Conservation (phyloP, 495 filamentous ascomycete genomes). For the Lasiosphaeriaceae sp. region DNA sequence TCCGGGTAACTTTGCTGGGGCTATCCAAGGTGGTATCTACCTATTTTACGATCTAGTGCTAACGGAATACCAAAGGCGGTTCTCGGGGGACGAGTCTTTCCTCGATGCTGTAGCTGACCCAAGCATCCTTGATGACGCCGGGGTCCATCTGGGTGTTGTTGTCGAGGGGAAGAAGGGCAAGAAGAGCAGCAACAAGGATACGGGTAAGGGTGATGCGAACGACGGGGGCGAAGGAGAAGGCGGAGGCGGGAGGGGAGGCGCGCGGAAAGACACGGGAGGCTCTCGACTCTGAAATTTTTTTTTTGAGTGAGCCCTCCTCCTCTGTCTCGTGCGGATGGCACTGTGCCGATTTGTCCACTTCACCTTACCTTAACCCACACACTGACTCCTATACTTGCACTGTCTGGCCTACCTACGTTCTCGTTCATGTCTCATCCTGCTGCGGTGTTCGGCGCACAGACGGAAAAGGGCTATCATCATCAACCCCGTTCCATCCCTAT, state of each 20-base stretch:
- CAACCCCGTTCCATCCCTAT: too few species aligned
- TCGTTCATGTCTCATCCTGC: too few species aligned
- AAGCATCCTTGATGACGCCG: slow-evolving; percentile 3
- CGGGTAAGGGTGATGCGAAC: too few species aligned
- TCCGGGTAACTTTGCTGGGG: too few species aligned
- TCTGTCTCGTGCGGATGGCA: neutral
- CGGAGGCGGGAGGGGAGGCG: neutral
- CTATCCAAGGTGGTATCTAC: too few species aligned
- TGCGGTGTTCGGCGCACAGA: too few species aligned
- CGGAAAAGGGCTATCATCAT: too few species aligned
- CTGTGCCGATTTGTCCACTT: neutral
- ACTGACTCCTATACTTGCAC: too few species aligned
- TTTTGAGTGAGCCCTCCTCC: too few species aligned
- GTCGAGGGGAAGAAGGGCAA: slow-evolving; percentile 19
- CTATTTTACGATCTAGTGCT: neutral
- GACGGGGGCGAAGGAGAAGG: neutral
- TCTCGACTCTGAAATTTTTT: neutral
- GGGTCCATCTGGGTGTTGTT: slow-evolving; percentile 18
- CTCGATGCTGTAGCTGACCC: slow-evolving; percentile 6
- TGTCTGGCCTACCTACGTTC: too few species aligned
- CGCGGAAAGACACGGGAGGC: neutral
- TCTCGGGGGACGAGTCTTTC: slow-evolving; percentile 73
- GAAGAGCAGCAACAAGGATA: neutral
- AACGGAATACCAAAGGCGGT: slow-evolving; percentile 50
- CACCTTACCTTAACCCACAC: too few species aligned